Evolutionary conservation across 2,329 filamentous ascomycete species (phyloP).

Genomic region (Pseudogymnoascus sp.): DNA sequence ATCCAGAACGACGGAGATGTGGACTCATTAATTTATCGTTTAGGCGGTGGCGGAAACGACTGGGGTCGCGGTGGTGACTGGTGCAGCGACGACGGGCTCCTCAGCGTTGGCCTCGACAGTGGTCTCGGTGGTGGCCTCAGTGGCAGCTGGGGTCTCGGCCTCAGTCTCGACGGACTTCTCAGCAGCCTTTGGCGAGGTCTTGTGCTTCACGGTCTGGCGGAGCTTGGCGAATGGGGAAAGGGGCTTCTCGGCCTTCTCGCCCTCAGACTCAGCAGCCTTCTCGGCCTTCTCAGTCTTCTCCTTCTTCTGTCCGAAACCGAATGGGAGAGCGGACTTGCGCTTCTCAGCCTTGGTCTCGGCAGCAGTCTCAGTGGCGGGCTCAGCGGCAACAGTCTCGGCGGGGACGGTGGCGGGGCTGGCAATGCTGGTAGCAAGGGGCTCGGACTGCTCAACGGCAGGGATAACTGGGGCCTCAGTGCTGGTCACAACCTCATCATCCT

Average conservation of each 20-base stretch:
- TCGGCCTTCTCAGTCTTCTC: slow-evolving; percentile 31
- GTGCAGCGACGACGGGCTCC: slow-evolving; percentile 20
- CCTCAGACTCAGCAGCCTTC: slow-evolving; percentile 37
- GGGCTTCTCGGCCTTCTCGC: slow-evolving; percentile 28
- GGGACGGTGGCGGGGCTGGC: slow-evolving; percentile 26
- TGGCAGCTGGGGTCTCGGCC: slow-evolving; percentile 22
- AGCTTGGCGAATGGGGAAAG: slow-evolving; percentile 31
- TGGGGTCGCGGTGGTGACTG: slow-evolving; percentile 19
- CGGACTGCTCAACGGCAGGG: slow-evolving; percentile 27
- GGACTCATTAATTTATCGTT: slow-evolving; percentile 13
- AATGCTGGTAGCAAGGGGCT: slow-evolving; percentile 25
- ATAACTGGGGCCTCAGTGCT: slow-evolving; percentile 27
- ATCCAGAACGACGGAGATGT: neutral
- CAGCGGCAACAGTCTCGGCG: slow-evolving; percentile 28
- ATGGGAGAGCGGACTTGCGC: slow-evolving; percentile 53
- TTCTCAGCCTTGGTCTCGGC: slow-evolving; percentile 42
- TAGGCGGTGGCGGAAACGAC: slow-evolving; percentile 29
- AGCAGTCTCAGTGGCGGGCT: slow-evolving; percentile 30
- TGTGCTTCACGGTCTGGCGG: slow-evolving; percentile 29
- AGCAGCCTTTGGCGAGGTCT: slow-evolving; percentile 30
- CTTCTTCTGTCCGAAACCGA: slow-evolving; percentile 59
- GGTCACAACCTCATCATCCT: slow-evolving; percentile 25
- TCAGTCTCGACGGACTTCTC: slow-evolving; percentile 25
- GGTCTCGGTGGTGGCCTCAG: slow-evolving; percentile 16
- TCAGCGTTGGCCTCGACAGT: neutral